These are phyloP conservation scores for Claviceps capensis DNA, from an alignment of 2,329 filamentous ascomycete species.

Conservation along the genomic window DNA sequence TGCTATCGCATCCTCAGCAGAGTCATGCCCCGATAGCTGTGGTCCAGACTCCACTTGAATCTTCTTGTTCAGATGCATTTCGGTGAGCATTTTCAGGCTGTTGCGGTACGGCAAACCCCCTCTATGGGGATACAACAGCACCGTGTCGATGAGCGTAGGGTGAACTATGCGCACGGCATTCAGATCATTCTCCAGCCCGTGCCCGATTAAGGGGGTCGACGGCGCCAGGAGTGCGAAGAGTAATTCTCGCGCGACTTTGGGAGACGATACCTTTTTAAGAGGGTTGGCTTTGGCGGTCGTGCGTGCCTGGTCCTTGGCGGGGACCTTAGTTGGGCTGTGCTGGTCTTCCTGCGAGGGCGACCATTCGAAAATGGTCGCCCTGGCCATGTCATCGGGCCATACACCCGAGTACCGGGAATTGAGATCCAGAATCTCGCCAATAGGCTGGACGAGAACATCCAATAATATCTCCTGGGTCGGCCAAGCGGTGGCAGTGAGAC, in stretches of 20 bases:
- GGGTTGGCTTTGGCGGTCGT: conserved; percentile 13
- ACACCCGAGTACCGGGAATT: conserved; percentile 91
- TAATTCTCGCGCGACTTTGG: conserved; percentile 58
- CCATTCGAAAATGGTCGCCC: conserved; percentile 43
- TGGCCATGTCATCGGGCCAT: conserved; percentile 58
- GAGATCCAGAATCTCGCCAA: conserved; percentile 75
- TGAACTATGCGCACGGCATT: conserved; percentile 78
- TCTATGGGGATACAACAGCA: conserved; percentile 68
- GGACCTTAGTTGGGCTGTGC: neutral
- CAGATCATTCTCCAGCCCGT: conserved; percentile 90
- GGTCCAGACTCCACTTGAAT: conserved; percentile 59
- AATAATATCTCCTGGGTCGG: conserved; percentile 60
- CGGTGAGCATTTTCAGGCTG: conserved; percentile 62
- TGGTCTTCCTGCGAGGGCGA: conserved; percentile 9
- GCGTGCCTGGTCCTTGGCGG: no score
- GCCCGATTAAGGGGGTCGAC: conserved; percentile 73
- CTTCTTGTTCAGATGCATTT: conserved; percentile 52
- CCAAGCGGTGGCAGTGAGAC: conserved; percentile 81
- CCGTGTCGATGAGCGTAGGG: conserved; percentile 72
- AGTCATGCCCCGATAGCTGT: conserved; percentile 62
- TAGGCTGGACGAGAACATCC: conserved; percentile 72
- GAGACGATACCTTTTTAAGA: conserved; percentile 64
- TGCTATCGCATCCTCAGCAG: conserved; percentile 76
- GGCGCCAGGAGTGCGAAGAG: conserved; percentile 66
- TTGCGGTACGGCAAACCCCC: conserved; percentile 64